Evolutionary conservation across 495 filamentous ascomycete genomes (phyloP).

Genomic region (Trichoderma parareesei): DNA sequence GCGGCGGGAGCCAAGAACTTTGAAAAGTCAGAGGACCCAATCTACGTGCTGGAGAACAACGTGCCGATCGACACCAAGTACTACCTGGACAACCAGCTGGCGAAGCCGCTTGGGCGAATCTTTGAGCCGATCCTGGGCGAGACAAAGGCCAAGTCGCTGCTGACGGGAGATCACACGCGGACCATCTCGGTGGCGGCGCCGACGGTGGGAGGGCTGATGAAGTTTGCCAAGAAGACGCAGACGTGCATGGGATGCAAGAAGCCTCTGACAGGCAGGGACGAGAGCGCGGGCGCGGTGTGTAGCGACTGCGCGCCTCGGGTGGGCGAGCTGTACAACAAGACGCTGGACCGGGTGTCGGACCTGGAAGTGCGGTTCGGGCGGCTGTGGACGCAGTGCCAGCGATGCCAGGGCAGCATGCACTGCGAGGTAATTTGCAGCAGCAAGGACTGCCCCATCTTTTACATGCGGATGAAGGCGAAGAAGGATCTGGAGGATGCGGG

Average conservation of each 20-base stretch:
- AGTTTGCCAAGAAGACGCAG: constrained; percentile 92
- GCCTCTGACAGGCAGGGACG: constrained; percentile 69
- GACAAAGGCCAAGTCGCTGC: constrained; percentile 73
- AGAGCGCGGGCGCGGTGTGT: constrained; percentile 82
- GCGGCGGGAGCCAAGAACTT: constrained; percentile 82
- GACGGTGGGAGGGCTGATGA: constrained; percentile 88
- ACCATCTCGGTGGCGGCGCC: constrained; percentile 85
- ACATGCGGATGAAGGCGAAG: constrained; percentile 99
- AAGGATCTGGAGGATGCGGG: constrained; percentile 95
- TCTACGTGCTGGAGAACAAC: constrained; percentile 95
- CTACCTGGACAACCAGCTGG: constrained; percentile 96
- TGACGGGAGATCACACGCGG: constrained; percentile 86
- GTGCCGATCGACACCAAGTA: constrained; percentile 97
- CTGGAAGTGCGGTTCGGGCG: constrained; percentile 87
- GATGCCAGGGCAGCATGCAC: constrained; percentile 96
- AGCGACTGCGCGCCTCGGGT: constrained; percentile 73
- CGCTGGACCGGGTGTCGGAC: constrained; percentile 76
- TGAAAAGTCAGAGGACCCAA: constrained; percentile 91
- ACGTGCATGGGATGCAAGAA: constrained; percentile 99
- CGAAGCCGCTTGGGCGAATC: constrained; percentile 87
- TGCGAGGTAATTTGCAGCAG: constrained; percentile 95
- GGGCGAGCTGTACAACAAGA: constrained; percentile 90
- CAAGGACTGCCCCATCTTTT: constrained; percentile 97
- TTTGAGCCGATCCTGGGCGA: constrained; percentile 97
- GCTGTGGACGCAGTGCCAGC: constrained; percentile 97